These are phyloP conservation scores for Neonectria sp. DNA, from an alignment of 2,329 filamentous ascomycete genomes.

Conservation along the genomic window DNA sequence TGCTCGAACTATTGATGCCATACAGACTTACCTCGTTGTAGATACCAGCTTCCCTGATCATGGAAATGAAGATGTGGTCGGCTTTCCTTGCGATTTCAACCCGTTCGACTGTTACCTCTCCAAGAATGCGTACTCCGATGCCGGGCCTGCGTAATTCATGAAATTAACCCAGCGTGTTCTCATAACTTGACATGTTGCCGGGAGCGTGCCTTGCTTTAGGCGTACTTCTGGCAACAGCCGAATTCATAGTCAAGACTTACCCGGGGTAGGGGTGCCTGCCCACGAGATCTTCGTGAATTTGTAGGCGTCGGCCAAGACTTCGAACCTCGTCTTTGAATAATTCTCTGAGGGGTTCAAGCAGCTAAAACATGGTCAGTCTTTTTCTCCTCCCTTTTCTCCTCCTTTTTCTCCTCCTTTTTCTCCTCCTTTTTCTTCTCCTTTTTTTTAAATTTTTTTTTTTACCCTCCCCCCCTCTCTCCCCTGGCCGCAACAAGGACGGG, in stretches of 20 bases:
- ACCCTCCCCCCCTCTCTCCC: too few species aligned
- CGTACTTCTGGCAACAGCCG: too few species aligned
- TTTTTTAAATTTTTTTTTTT: too few species aligned
- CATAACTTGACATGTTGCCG: too few species aligned
- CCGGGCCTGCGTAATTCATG: constrained; percentile 56
- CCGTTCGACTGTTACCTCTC: constrained; percentile 83
- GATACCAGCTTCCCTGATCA: constrained; percentile 80
- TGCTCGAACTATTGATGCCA: neutral
- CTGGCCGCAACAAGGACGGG: too few species aligned
- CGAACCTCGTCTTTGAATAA: constrained; percentile 86
- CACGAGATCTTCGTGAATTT: constrained; percentile 29
- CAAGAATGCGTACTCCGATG: constrained; percentile 85
- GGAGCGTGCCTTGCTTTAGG: too few species aligned
- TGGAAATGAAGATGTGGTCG: constrained; percentile 83
- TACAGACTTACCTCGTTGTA: constrained; percentile 69
- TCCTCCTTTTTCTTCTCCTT: too few species aligned
- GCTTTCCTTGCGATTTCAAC: constrained; percentile 84
- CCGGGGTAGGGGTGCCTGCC: constrained; percentile 81
- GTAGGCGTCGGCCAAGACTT: neutral
- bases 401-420: too few species aligned
- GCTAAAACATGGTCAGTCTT: neutral
- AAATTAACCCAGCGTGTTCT: neutral
- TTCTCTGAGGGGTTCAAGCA: constrained; percentile 55
- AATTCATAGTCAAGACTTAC: neutral
- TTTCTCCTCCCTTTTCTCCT: neutral